A percentile compares a stretch with the other conserved stretches of the same genome.
phyloP scores from a whole-genome alignment of 176 grass and related monocot species.

The Phyllostachys edulis region DNA sequence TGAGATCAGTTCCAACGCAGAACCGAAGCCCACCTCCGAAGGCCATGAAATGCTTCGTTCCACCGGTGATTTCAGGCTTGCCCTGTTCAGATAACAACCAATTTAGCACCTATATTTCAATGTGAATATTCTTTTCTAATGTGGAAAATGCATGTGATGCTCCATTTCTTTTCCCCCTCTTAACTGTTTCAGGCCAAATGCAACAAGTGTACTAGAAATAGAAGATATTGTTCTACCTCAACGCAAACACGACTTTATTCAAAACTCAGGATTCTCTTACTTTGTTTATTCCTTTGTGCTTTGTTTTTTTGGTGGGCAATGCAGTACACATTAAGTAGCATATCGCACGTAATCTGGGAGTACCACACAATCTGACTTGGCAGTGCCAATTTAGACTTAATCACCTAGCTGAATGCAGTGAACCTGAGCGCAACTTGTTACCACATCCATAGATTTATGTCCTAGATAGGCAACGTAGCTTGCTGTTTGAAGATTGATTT shows the following conservation, averaged over 20 bases:
- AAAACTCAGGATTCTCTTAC: neutral
- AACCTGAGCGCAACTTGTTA: neutral
- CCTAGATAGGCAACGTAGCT: slow-evolving; percentile 18
- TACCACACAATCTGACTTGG: neutral
- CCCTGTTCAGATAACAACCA: slow-evolving; percentile 30
- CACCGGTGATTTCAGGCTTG: slow-evolving; percentile 62
- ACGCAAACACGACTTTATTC: neutral
- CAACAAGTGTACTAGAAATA: neutral
- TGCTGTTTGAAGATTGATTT: neutral
- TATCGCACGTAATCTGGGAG: neutral
- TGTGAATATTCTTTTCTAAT: neutral
- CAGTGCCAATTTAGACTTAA: neutral
- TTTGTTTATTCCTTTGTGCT: neutral
- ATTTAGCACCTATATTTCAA: slow-evolving; percentile 12
- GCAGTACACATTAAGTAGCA: neutral
- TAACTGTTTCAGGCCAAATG: neutral
- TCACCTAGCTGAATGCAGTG: neutral
- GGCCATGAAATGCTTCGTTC: slow-evolving; percentile 61
- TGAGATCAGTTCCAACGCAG: slow-evolving; percentile 58
- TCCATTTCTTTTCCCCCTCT: neutral
- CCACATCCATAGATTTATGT: neutral
- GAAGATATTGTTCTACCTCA: neutral
- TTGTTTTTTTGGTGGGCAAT: neutral
- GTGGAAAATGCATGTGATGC: neutral
- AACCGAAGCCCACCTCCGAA: slow-evolving; percentile 58